Percentiles rank a stretch among this genome's conserved stretches.
phyloP scores from a whole-genome alignment of 805 yeast genomes.

The Candida maltosa region DNA sequence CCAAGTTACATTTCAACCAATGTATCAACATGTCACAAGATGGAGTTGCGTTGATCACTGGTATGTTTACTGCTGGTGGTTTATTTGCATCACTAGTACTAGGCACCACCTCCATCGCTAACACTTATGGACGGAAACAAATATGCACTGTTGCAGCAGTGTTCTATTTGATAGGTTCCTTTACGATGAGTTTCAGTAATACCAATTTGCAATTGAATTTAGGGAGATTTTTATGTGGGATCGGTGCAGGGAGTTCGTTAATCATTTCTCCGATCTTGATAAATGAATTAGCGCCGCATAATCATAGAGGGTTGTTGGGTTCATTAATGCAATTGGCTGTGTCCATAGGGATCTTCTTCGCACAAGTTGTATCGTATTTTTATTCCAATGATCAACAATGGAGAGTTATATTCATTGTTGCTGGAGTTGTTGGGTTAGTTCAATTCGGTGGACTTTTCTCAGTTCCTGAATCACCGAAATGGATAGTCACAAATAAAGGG shows the following conservation, averaged over 20 bases:
- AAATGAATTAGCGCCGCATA: constrained; percentile 37
- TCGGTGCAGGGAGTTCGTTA: constrained; percentile 38
- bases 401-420: constrained; percentile 30
- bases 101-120: constrained; percentile 23
- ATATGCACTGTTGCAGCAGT: constrained; percentile 19
- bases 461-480: constrained; percentile 39
- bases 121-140: constrained; percentile 21
- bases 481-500: constrained; percentile 32
- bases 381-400: constrained; percentile 37
- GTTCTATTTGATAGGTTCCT: constrained; percentile 24
- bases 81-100: constrained; percentile 26
- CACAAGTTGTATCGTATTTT: constrained; percentile 29
- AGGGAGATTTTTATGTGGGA: constrained; percentile 34
- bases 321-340: constrained; percentile 36
- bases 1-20: constrained; percentile 15
- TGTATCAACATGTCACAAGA: constrained; percentile 26
- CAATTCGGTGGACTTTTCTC: constrained; percentile 32
- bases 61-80: constrained; percentile 37
- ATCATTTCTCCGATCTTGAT: constrained; percentile 40
- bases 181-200: constrained; percentile 22
- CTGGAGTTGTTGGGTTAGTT: constrained; percentile 18
- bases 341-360: constrained; percentile 33
- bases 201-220: constrained; percentile 15
- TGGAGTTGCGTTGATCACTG: constrained; percentile 23
- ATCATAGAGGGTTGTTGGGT: constrained; percentile 41